These are phyloP conservation scores for Russula vinacea DNA, from an alignment of 768 basidiomycete genomes.

Conservation along the genomic window DNA sequence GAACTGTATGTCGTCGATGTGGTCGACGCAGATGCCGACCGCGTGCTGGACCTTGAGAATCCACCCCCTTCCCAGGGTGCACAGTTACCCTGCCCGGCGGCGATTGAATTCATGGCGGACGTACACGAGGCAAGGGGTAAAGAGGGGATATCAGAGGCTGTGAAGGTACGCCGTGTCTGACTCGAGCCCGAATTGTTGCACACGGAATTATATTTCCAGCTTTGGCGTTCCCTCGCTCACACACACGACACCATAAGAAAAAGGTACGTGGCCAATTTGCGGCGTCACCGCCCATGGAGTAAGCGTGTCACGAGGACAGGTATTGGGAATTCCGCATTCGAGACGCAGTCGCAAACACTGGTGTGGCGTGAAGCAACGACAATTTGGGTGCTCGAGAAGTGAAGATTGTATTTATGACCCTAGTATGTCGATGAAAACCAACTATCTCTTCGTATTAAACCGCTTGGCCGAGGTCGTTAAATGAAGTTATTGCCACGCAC, in stretches of 20 bases:
- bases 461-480: neutral
- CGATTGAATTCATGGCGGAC: constrained; percentile 85
- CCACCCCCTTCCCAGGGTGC: constrained; percentile 63
- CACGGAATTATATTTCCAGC: constrained; percentile 39
- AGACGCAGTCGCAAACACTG: constrained; percentile 39
- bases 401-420: constrained; percentile 2
- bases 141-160: constrained; percentile 42
- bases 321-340: constrained; percentile 77
- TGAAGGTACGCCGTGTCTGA: constrained; percentile 33
- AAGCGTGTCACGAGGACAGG: constrained; percentile 40
- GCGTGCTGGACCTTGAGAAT: constrained; percentile 69
- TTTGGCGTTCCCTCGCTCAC: constrained; percentile 67
- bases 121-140: constrained; percentile 59
- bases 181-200: neutral
- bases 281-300: constrained; percentile 18
- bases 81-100: constrained; percentile 70
- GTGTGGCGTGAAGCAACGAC: constrained; percentile 3
- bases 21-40: constrained; percentile 35
- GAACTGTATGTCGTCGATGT: constrained; percentile 52
- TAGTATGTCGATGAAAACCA: constrained; percentile 2
- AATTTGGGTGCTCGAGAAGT: constrained; percentile 4
- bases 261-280: constrained; percentile 49
- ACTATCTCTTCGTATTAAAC: neutral
- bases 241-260: constrained; percentile 73
- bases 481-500: neutral